Evolutionary conservation across 345 rosid genomes (phyloP).

Genomic region (Toxicodendron radicans): DNA sequence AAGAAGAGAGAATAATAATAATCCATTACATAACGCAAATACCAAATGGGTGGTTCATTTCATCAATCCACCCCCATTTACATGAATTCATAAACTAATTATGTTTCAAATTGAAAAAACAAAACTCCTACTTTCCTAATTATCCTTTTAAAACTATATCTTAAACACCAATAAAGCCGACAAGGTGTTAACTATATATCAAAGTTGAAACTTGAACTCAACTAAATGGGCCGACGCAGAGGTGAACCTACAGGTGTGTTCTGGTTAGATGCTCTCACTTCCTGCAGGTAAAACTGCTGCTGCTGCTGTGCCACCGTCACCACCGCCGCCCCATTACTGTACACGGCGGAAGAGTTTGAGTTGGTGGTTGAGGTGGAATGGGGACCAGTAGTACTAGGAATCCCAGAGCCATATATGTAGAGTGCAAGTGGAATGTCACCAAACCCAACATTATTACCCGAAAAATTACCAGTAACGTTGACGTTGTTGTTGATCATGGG

Average conservation of each 20-base stretch:
- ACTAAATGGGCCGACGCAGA: constrained; percentile 7
- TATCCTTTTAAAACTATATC: no score
- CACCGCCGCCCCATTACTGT: neutral
- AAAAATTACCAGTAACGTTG: neutral
- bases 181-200: neutral
- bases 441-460: neutral
- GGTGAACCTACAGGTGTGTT: constrained; percentile 34
- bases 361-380: constrained; percentile 10
- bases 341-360: neutral
- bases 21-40: neutral
- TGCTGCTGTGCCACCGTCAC: constrained; percentile 4
- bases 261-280: constrained; percentile 31
- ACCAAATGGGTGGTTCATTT: no score
- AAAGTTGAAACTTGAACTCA: no score
- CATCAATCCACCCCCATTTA: no score
- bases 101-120: no score
- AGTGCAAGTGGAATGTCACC: constrained; percentile 31
- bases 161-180: no score
- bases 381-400: neutral
- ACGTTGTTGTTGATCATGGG: constrained; percentile 10
- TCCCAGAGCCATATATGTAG: constrained; percentile 24
- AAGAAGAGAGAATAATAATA: no score
- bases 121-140: no score
- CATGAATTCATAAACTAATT: no score
- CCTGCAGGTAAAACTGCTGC: constrained; percentile 14